phyloP scores from a whole-genome alignment of 352 stramenopile species.

The Globisporangium lucens region DNA sequence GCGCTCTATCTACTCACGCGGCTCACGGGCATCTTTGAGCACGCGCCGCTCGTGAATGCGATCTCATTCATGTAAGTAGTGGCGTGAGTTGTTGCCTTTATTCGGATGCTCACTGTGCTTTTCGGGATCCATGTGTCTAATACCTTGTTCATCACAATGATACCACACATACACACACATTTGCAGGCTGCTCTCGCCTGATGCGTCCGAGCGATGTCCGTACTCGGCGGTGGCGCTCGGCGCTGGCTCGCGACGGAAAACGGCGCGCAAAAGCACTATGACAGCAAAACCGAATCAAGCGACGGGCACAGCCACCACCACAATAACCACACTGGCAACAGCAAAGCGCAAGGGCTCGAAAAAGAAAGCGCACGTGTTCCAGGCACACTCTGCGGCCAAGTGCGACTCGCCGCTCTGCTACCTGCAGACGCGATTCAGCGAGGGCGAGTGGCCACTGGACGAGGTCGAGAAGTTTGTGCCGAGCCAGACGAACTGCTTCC shows the following conservation, averaged over 20 bases:
- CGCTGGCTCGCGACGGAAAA: constrained; percentile 32
- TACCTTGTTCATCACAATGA: background rate
- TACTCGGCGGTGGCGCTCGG: constrained; percentile 63
- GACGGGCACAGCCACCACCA: constrained; percentile 9
- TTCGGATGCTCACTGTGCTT: background rate
- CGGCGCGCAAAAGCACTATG: background rate
- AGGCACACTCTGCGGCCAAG: constrained; percentile 41
- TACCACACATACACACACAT: background rate
- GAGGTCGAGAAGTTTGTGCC: constrained; percentile 62
- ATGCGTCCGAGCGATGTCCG: constrained; percentile 53
- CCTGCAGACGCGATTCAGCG: constrained; percentile 68
- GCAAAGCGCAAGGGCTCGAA: constrained; percentile 21
- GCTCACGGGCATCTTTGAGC: constrained; percentile 69
- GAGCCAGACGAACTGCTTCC: constrained; percentile 47
- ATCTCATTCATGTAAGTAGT: constrained; percentile 63
- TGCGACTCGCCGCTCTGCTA: constrained; percentile 76
- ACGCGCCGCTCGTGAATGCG: constrained; percentile 81
- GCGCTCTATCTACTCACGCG: constrained; percentile 76
- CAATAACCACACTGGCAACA: constrained; percentile 11
- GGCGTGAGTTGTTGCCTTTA: background rate
- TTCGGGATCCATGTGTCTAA: background rate
- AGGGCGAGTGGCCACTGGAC: constrained; percentile 73
- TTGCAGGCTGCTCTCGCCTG: constrained; percentile 49
- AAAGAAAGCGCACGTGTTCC: constrained; percentile 35
- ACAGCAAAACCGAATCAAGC: background rate